Base-by-base conservation (phyloP, 108 stramenopile genomes). In the Fistulifera pelliculosa region DNA sequence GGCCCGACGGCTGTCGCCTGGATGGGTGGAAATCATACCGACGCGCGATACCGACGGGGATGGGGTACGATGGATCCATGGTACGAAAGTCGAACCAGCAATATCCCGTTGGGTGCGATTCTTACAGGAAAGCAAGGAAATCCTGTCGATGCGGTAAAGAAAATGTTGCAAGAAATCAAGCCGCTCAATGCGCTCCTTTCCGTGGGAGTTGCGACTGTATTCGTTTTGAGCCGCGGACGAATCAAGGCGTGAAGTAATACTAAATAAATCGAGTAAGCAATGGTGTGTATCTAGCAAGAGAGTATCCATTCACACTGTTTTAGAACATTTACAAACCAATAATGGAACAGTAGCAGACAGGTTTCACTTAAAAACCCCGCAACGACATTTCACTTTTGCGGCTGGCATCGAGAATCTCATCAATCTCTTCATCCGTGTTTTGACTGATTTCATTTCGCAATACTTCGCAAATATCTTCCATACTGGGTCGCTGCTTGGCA, bases 31-130 rank as follows among this genome's bases (percentile, higher is more conserved):
- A 67, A 70, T 12, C 94, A 95, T 54, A 79, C 85, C 12, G 94
- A 95, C 60, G 76, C 70, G 14, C 62, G 94, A 8, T 81, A 69
- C 60, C 70, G 85, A 38, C 62, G 91, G 27, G 77, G 80, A 0
- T 76, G 85, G 79, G 94, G 94, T 13, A 58, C 50, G 1, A 47
- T 93, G 49, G 26, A 61, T 26, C 68, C 71, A 16, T 64, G 67
- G 10, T 74, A 69, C 25, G 90, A 91, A 38, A 52, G 22, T 31
- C 52, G 65, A 57, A 95, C 94, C 25, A 73, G 73, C 55, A 90
- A 91, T 71, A 60, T 91, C 1, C 94, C 90, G 0, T 89, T 93
- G 58, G 18, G 57, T 45, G 94, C 90, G n/a, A 66, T 93, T 57
- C 18, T 87, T 12, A 69, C 60, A 23, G 83, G 85, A 17, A 63